Base-by-base conservation (phyloP, 2,329 filamentous ascomycete species). In the Simplicillium sp. region DNA sequence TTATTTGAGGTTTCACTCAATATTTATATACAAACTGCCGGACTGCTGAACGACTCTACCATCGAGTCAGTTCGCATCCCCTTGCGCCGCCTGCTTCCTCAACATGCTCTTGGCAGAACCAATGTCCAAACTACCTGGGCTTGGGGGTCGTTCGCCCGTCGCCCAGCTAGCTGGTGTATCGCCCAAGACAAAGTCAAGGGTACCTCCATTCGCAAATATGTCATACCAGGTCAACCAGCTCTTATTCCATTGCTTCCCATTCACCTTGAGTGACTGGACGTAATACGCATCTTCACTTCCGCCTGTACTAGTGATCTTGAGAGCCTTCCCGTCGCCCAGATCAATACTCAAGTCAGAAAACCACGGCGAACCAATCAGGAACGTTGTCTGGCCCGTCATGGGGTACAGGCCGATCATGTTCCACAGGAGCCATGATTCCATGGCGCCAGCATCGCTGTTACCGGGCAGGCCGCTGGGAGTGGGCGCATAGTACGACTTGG, bases 341-440 rank as follows among this genome's bases (percentile, higher is more conserved):
- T 72, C 59, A 41, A 87, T 73, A 1, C 65, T 76, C 47, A 84
- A 61, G 32, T 75, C 67, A 1, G 59, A 57, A 52, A 82, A 79
- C 76, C 76, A 83, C 0, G 80, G 79, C 7, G 75, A 76, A 3
- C 73, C 73, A 39, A 84, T 66, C 13, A 84, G 62, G 54, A 84
- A 84, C 1, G 75, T 81, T 0, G 77, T 77, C 62, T 84, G 80
- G 0, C 78, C 80, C 0, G 79, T 82, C 46, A 85, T 62, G 2
- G 80, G 81, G 48, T 82, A 84, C 20, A 84, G 59, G 2, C 80
- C 80, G 31, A 84, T 69, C 70, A 82, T 82, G 46, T 74, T 76
- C 75, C 81, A 85, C 8, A 83, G 58, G 3, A 82, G 57, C 75
- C 79, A 84, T 7, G 73, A 77, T 54, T 86, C 79, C 80, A 86